These are phyloP conservation scores for Malus fusca DNA, from an alignment of 306 rosid genomes.

Conservation along the genomic window DNA sequence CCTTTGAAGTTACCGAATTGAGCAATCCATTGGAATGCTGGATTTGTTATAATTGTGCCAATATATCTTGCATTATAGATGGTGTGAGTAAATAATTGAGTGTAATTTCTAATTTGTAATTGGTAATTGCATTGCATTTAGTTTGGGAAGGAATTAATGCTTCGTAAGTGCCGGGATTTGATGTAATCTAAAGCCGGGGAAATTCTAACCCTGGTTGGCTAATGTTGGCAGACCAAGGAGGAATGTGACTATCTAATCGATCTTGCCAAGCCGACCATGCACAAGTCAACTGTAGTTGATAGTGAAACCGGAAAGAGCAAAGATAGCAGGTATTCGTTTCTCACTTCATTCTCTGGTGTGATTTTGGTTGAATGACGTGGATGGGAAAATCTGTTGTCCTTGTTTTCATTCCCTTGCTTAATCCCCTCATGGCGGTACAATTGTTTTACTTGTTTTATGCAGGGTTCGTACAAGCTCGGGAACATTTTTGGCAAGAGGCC, in stretches of 20 bases:
- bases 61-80: neutral
- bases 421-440: neutral
- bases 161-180: neutral
- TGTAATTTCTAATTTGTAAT: neutral
- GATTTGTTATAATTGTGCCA: neutral
- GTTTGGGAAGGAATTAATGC: neutral
- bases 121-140: neutral
- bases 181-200: slow-evolving; percentile 4
- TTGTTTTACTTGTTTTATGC: neutral
- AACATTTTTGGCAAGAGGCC: slow-evolving; percentile 88
- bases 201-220: slow-evolving; percentile 26
- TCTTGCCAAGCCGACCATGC: slow-evolving; percentile 79
- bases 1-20: neutral
- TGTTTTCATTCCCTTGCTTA: neutral
- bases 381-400: slow-evolving; percentile 5
- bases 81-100: neutral
- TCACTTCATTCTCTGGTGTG: slow-evolving; percentile 1
- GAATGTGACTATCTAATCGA: slow-evolving; percentile 78
- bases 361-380: slow-evolving; percentile 10
- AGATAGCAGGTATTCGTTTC: slow-evolving; percentile 79
- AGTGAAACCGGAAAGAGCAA: slow-evolving; percentile 87
- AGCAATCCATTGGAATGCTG: neutral
- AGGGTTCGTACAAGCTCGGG: slow-evolving; percentile 98
- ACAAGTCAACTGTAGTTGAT: slow-evolving; percentile 82
- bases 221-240: slow-evolving; percentile 60